A percentile compares a stretch with the other conserved stretches of the same genome.
phyloP scores from a whole-genome alignment of 306 rosid genomes.

The Arachis stenosperma region DNA sequence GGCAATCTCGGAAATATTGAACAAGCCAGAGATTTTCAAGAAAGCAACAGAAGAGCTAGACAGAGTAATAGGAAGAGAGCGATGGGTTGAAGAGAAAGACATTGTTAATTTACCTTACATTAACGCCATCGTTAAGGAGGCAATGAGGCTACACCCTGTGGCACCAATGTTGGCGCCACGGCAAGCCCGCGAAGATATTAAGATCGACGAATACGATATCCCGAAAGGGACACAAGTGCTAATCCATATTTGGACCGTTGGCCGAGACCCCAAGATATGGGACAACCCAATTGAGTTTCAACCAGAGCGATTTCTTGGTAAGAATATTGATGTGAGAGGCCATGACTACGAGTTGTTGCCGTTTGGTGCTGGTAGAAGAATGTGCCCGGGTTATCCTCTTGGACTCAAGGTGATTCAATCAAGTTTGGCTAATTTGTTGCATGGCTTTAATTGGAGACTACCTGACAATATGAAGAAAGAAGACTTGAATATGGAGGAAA shows the following conservation, averaged over 20 bases:
- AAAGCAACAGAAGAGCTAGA: slow-evolving; percentile 71
- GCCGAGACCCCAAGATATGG: slow-evolving; percentile 74
- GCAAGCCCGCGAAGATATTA: slow-evolving; percentile 48
- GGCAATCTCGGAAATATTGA: slow-evolving; percentile 69
- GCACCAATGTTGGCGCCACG: slow-evolving; percentile 84
- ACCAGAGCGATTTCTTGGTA: slow-evolving; percentile 71
- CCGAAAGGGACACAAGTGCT: slow-evolving; percentile 63
- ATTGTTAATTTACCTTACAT: slow-evolving; percentile 58
- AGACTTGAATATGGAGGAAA: slow-evolving; percentile 73
- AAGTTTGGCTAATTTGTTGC: slow-evolving; percentile 79
- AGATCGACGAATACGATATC: slow-evolving; percentile 64
- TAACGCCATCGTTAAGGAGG: slow-evolving; percentile 62
- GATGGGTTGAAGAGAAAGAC: slow-evolving; percentile 91
- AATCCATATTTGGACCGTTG: slow-evolving; percentile 65
- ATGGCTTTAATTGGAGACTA: slow-evolving; percentile 78
- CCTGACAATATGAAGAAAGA: slow-evolving; percentile 48
- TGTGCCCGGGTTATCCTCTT: slow-evolving; percentile 85
- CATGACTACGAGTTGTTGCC: slow-evolving; percentile 79
- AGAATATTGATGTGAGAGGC: slow-evolving; percentile 64
- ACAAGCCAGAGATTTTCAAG: slow-evolving; percentile 61
- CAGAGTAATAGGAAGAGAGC: slow-evolving; percentile 66
- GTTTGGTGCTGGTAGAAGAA: slow-evolving; percentile 87
- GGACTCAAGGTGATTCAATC: slow-evolving; percentile 78
- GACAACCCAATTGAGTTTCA: slow-evolving; percentile 61
- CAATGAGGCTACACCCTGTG: slow-evolving; percentile 84